These are phyloP conservation scores for Mycena sp. DNA, from an alignment of 1,284 basidiomycete species.

Conservation along the genomic window DNA sequence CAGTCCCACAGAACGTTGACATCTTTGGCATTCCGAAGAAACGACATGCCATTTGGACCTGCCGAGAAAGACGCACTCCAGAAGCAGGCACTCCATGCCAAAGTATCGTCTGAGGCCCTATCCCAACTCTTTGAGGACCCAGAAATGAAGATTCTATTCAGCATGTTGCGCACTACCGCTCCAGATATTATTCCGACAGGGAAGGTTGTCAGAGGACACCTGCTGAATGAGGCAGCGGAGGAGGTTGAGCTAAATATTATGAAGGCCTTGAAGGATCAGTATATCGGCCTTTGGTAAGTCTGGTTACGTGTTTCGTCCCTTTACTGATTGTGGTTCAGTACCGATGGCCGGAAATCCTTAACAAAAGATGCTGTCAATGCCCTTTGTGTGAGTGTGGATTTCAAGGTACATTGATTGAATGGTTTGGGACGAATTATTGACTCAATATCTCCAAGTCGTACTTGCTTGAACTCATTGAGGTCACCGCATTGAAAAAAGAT, in stretches of 20 bases:
- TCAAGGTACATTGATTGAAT: conserved; percentile 1
- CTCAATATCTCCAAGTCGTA: neutral
- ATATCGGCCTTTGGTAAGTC: neutral
- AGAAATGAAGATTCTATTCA: neutral
- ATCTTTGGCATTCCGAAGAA: too few species aligned
- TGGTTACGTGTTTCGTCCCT: neutral
- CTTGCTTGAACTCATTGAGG: too few species aligned
- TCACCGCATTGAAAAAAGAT: too few species aligned
- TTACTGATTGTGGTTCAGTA: neutral
- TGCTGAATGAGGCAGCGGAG: neutral
- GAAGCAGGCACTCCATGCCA: neutral
- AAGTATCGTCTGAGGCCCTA: neutral
- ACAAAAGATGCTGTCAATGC: neutral
- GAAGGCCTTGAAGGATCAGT: neutral
- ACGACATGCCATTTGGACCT: too few species aligned
- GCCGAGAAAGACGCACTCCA: too few species aligned
- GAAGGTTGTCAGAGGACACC: neutral
- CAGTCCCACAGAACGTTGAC: too few species aligned
- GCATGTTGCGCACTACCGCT: neutral
- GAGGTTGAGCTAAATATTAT: neutral
- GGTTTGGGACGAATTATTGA: neutral
- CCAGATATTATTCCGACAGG: neutral
- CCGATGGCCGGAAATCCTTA: neutral
- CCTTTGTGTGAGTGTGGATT: conserved; percentile 1
- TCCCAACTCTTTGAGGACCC: neutral